Evolutionary conservation across 768 basidiomycete species (phyloP).

Genomic region (Cantharellus anzutake): DNA sequence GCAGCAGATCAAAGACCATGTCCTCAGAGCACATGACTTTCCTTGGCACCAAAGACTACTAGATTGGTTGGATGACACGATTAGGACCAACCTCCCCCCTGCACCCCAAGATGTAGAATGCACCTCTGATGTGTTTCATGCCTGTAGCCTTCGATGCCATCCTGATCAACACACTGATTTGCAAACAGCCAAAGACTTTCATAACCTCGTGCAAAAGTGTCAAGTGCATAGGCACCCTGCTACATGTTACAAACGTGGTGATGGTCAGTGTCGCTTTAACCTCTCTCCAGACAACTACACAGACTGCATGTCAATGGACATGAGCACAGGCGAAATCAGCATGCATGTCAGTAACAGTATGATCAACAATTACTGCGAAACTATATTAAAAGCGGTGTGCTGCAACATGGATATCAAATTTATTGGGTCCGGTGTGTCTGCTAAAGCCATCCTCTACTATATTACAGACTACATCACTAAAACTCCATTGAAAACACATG

Average conservation of each 20-base stretch:
- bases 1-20: constrained; percentile 4
- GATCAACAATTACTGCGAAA: constrained; percentile 27
- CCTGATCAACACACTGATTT: background rate
- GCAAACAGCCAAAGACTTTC: background rate
- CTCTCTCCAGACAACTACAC: constrained; percentile 10
- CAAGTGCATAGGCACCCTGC: constrained; percentile 12
- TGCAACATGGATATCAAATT: constrained; percentile 33
- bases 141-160: background rate
- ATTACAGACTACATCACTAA: constrained; percentile 34
- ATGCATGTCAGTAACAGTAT: constrained; percentile 21
- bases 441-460: constrained; percentile 27
- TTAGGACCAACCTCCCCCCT: background rate
- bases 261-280: constrained; percentile 17
- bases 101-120: background rate
- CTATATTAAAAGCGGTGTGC: constrained; percentile 19
- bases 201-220: background rate
- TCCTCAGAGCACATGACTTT: background rate
- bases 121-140: background rate
- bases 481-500: constrained; percentile 22
- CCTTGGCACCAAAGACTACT: background rate
- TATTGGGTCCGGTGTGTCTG: constrained; percentile 22
- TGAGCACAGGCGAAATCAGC: constrained; percentile 7
- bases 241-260: constrained; percentile 25
- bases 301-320: constrained; percentile 13
- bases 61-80: background rate